Evolutionary conservation across 352 stramenopile genomes (phyloP).

Genomic region (Globisporangium megalacanthum): DNA sequence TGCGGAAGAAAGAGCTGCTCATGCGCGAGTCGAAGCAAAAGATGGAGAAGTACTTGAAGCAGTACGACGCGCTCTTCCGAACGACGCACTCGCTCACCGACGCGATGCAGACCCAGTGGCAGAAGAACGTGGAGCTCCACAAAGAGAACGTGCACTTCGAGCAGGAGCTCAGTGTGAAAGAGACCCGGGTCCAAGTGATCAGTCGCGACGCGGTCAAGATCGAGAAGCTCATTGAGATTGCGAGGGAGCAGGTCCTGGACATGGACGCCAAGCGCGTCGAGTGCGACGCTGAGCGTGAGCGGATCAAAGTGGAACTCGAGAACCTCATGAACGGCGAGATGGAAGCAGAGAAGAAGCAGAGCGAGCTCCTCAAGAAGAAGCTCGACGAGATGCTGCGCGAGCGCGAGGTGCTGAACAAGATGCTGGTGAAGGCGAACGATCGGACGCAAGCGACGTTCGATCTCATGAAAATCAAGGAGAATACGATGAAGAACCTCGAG

Average conservation of each 20-base stretch:
- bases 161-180: slow-evolving; percentile 91
- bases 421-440: slow-evolving; percentile 77
- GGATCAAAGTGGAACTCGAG: slow-evolving; percentile 47
- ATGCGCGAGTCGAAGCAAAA: slow-evolving; percentile 89
- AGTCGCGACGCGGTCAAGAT: slow-evolving; percentile 88
- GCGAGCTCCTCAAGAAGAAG: slow-evolving; percentile 90
- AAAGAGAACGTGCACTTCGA: slow-evolving; percentile 73
- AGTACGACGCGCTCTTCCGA: slow-evolving; percentile 92
- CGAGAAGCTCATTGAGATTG: slow-evolving; percentile 91
- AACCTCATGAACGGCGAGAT: slow-evolving; percentile 52
- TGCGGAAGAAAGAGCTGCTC: slow-evolving; percentile 60
- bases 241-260: slow-evolving; percentile 84
- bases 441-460: slow-evolving; percentile 78
- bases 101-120: slow-evolving; percentile 95
- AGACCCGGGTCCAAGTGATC: slow-evolving; percentile 90
- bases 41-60: slow-evolving; percentile 95
- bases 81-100: slow-evolving; percentile 91
- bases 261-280: slow-evolving; percentile 59
- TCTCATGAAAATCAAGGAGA: slow-evolving; percentile 90
- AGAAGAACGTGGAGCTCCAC: slow-evolving; percentile 94
- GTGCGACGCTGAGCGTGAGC: slow-evolving; percentile 50
- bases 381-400: slow-evolving; percentile 86
- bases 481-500: slow-evolving; percentile 83
- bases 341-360: slow-evolving; percentile 83
- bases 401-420: slow-evolving; percentile 85